Evolutionary conservation across 2,329 filamentous ascomycete species (phyloP), one percentile per base, ranked within the genome.

Genomic region (Diaporthe ilicicola): DNA sequence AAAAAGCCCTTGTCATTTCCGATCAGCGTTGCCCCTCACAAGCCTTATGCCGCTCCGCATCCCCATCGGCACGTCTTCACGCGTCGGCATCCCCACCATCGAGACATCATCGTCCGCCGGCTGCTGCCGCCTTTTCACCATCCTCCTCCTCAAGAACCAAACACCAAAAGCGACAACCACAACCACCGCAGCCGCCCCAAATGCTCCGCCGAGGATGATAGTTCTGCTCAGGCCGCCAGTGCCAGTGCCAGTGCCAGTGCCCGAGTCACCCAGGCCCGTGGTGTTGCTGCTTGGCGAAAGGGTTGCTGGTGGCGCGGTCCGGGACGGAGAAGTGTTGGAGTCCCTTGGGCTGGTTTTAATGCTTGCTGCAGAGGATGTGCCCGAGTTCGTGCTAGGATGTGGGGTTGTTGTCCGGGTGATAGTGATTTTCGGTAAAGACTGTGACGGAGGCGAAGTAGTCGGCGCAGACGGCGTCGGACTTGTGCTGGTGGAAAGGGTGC

Each of bases 1-100:
- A 65, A 51, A n/a, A 9, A 4, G 2, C 15, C 10, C 34, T 9
- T 34, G 34, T 13, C 19, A 44, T 29, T 17, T 54, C n/a, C 19
- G 29, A 17, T 32, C 37, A n/a, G 32, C 8, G 42, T 55, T 71
- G 1, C 64, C 69, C 17, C 64, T 62, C 19, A 71, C 46, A 29
- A 59, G 46, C 51, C 64, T 48, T 9, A 71, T 68, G 2, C 44
- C 64, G n/a, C 51, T 44, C 12, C 56, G 6, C 15, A 59, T 50
- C 3, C 44, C 64, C 53, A 29, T 24, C 22, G 69, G 69, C 27
- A 61, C 32, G 8, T 17, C 64, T 6, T 68, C 44, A 5, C 32
- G 44, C 37, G 46, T 24, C 2, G n/a, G 46, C 3, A 53, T 17
- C n/a, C 64, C 53, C 2, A 53, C 64, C 64, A 54, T 59, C 10